Percentiles rank a stretch among this genome's conserved stretches.
Conservation (phyloP, 352 stramenopile genomes). For the Pythium periplocum region DNA sequence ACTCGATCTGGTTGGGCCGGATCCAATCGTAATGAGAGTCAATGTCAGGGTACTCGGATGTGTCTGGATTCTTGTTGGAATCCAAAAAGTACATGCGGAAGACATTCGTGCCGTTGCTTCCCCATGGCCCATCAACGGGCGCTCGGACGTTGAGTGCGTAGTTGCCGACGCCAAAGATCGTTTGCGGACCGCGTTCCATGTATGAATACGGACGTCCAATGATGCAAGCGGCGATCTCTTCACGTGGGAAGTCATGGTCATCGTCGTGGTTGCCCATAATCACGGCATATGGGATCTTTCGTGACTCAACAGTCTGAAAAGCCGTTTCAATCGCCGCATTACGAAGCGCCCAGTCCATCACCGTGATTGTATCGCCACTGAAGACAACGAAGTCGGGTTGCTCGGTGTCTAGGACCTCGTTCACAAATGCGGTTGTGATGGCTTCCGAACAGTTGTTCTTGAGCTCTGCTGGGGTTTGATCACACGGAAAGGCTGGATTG, state of each 20-base stretch:
- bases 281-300: conserved; percentile 47
- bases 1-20: conserved; percentile 43
- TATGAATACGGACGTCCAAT: conserved; percentile 37
- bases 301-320: conserved; percentile 27
- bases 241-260: conserved; percentile 27
- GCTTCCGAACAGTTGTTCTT: conserved; percentile 32
- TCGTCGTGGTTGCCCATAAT: conserved; percentile 65
- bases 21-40: conserved; percentile 47
- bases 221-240: conserved; percentile 40
- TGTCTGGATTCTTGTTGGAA: conserved; percentile 25
- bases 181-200: conserved; percentile 27
- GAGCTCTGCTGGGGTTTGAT: conserved; percentile 7
- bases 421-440: conserved; percentile 37
- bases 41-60: conserved; percentile 25
- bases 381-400: conserved; percentile 53
- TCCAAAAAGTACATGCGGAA: conserved; percentile 71
- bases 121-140: conserved; percentile 26
- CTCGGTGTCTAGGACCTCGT: conserved; percentile 40
- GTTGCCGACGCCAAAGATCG: conserved; percentile 43
- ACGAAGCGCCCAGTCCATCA: conserved; percentile 14
- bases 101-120: conserved; percentile 16
- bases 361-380: conserved; percentile 44
- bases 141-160: conserved; percentile 43
- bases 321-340: conserved; percentile 32
- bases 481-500: conserved; percentile 28